Percentiles rank a stretch among this genome's conserved stretches.
Conservation (phyloP, 2,329 filamentous ascomycete species). For the Cercospora sp. region DNA sequence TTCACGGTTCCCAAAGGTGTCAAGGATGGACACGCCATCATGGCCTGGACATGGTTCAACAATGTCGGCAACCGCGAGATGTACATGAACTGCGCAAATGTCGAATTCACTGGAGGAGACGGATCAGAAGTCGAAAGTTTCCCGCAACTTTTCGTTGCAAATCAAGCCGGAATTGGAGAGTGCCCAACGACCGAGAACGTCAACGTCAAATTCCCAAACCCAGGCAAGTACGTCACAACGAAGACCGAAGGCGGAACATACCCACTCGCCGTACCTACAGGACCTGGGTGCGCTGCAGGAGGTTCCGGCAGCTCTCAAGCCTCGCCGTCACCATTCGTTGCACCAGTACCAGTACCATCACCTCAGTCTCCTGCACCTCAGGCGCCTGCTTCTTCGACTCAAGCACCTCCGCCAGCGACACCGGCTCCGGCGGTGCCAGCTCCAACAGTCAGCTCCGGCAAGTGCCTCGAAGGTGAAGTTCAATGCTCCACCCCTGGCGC, state of each 20-base stretch:
- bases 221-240: constrained; percentile 60
- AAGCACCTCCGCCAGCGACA: constrained; percentile 6
- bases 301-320: neutral
- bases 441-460: constrained; percentile 9
- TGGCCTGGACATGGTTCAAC: constrained; percentile 97
- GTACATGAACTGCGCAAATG: constrained; percentile 67
- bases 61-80: constrained; percentile 89
- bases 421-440: neutral
- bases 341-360: neutral
- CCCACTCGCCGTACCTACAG: constrained; percentile 29
- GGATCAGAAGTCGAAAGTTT: constrained; percentile 60
- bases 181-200: constrained; percentile 57
- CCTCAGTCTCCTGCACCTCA: neutral
- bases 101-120: constrained; percentile 56
- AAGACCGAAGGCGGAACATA: constrained; percentile 28
- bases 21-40: constrained; percentile 71
- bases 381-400: neutral
- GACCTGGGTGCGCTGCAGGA: constrained; percentile 23
- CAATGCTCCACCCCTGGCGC: constrained; percentile 45
- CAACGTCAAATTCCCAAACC: constrained; percentile 68
- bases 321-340: neutral
- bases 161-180: constrained; percentile 54
- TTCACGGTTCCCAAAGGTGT: constrained; percentile 73
- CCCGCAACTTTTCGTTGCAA: constrained; percentile 74
- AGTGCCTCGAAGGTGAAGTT: constrained; percentile 30